A percentile compares a stretch with the other conserved stretches of the same genome.
Evolutionary conservation across 108 stramenopile genomes (phyloP).

Genomic region (Poteriospumella lacustris): DNA sequence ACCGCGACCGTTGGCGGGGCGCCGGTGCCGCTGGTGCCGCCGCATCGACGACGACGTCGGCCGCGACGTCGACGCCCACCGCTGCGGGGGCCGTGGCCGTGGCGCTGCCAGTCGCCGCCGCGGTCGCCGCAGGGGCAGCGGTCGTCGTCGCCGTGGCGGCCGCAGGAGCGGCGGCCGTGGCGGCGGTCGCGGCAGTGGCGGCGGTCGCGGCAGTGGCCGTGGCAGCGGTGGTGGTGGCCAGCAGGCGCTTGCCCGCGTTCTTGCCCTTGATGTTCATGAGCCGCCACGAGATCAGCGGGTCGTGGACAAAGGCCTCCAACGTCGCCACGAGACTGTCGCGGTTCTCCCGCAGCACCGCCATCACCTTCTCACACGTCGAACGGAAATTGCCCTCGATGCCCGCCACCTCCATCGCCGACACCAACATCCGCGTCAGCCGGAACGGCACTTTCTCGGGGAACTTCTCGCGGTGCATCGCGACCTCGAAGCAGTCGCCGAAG

Average conservation of each 20-base stretch:
- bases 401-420: conserved; percentile 97
- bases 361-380: conserved; percentile 89
- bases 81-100: neutral
- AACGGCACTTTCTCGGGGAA: conserved; percentile 98
- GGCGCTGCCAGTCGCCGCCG: neutral
- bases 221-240: neutral
- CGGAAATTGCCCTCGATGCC: conserved; percentile 97
- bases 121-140: neutral
- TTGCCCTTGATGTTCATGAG: conserved; percentile 55
- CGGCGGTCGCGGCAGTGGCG: conserved; percentile 1
- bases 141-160: neutral
- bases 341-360: conserved; percentile 87
- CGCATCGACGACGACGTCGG: neutral
- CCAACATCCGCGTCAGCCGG: conserved; percentile 97
- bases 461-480: conserved; percentile 95
- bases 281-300: conserved; percentile 98
- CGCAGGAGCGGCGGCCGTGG: neutral
- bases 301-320: conserved; percentile 99
- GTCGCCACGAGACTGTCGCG: conserved; percentile 90
- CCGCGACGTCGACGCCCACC: neutral
- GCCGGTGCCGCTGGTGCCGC: no score
- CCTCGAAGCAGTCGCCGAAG: conserved; percentile 88
- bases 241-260: no score
- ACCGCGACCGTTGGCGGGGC: no score
- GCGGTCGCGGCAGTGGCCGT: conserved; percentile 18